These are phyloP conservation scores for Linnemannia exigua DNA, from an alignment of 192 early-diverging fungal genomes.

Conservation along the genomic window DNA sequence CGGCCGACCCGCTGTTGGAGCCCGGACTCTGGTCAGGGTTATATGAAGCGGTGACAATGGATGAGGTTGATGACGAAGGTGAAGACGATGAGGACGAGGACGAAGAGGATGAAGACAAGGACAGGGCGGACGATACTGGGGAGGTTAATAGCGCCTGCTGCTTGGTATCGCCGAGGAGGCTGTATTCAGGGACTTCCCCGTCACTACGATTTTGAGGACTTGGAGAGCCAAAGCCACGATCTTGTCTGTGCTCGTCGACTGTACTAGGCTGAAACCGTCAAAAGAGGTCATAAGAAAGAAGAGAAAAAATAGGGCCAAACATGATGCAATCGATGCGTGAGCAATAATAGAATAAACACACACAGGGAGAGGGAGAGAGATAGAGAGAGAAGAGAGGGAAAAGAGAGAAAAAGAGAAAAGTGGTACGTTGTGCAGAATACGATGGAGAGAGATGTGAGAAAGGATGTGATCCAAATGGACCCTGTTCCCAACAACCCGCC, in stretches of 20 bases:
- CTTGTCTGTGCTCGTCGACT: neutral
- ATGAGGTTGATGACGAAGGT: conserved; percentile 1
- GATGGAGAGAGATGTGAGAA: neutral
- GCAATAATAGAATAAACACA: neutral
- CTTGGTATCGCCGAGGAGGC: neutral
- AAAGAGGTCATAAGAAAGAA: neutral
- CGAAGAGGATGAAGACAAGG: conserved; percentile 19
- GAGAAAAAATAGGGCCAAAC: neutral
- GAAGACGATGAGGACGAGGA: conserved; percentile 11
- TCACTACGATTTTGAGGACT: neutral
- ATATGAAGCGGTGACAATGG: neutral
- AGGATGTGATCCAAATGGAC: neutral
- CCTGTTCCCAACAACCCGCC: conserved; percentile 6
- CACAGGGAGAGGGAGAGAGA: neutral
- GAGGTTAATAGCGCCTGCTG: conserved; percentile 26
- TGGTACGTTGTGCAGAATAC: neutral
- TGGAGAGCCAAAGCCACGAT: neutral
- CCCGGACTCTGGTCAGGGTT: neutral
- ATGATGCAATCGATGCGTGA: conserved; percentile 25
- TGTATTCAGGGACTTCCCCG: neutral
- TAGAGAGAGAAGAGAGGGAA: neutral
- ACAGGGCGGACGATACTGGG: conserved; percentile 9
- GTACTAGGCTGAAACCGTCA: neutral
- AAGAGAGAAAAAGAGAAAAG: neutral
- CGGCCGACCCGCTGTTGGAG: neutral